Conservation (phyloP, 495 filamentous ascomycete genomes). For the Tuber magnatum region DNA sequence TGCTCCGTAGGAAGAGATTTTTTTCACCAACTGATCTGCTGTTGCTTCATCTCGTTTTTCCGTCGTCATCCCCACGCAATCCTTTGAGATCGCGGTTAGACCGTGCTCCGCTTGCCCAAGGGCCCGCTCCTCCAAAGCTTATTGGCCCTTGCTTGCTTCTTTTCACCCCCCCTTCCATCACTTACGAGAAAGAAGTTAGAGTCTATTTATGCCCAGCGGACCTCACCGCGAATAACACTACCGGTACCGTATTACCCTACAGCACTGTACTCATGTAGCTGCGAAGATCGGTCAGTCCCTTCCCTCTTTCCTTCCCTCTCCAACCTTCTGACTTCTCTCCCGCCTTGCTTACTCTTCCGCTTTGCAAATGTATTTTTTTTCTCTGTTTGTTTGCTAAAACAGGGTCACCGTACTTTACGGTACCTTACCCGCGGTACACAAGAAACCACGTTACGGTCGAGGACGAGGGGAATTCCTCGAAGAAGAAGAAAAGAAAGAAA, state of each 20-base stretch:
- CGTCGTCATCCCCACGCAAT: constrained; percentile 36
- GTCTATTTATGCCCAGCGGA: not conserved
- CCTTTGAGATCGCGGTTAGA: constrained; percentile 29
- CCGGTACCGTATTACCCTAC: too few relatives aligned
- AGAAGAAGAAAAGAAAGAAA: not conserved
- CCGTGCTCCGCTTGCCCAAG: constrained; percentile 27
- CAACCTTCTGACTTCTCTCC: not conserved
- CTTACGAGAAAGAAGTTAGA: not conserved
- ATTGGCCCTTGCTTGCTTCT: constrained; percentile 32
- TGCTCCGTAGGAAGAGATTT: not conserved
- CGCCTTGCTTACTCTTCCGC: not conserved
- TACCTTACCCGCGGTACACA: constrained; percentile 11
- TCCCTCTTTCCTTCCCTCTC: not conserved
- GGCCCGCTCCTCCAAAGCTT: constrained; percentile 14
- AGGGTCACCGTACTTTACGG: not conserved
- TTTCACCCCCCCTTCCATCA: not conserved
- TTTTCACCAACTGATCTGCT: constrained; percentile 1
- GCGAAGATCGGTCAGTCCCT: not conserved
- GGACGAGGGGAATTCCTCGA: not conserved
- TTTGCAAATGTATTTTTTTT: not conserved
- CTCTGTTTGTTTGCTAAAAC: constrained; percentile 7
- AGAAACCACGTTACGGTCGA: not conserved
- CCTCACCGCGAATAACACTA: not conserved
- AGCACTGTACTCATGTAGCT: too few relatives aligned
- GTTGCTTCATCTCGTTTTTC: not conserved